phyloP scores from a whole-genome alignment of 2,329 filamentous ascomycete species.

The Mariannaea sp. region DNA sequence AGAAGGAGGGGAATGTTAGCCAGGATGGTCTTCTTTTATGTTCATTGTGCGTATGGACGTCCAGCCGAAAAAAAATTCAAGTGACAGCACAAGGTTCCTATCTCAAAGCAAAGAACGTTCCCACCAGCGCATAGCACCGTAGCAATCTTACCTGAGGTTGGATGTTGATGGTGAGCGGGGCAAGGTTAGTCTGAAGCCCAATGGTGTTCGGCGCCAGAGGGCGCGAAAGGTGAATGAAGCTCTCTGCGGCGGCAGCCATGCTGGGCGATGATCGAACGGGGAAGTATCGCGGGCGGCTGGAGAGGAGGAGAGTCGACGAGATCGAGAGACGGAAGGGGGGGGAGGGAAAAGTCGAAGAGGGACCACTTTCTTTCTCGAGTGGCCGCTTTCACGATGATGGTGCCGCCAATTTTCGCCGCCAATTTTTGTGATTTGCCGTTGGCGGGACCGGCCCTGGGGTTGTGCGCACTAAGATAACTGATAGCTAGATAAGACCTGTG shows the following conservation, averaged over 20 bases:
- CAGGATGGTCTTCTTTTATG: not conserved
- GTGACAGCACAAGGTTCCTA: constrained; percentile 8
- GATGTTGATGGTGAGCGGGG: constrained; percentile 91
- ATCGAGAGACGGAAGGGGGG: constrained; percentile 27
- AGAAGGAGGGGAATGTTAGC: constrained; percentile 19
- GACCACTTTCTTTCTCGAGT: constrained; percentile 32
- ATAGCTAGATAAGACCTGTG: constrained; percentile 47
- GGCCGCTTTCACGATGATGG: constrained; percentile 41
- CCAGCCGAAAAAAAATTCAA: not conserved
- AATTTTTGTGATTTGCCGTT: constrained; percentile 51
- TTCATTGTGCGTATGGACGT: not conserved
- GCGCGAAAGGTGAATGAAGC: constrained; percentile 92
- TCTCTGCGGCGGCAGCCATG: constrained; percentile 81
- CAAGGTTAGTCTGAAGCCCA: constrained; percentile 81
- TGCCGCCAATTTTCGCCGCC: constrained; percentile 45
- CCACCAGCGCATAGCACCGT: constrained; percentile 1
- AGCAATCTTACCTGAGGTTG: constrained; percentile 80
- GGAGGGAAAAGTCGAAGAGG: constrained; percentile 29
- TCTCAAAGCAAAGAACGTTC: not conserved
- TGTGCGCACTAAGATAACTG: constrained; percentile 60
- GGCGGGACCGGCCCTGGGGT: constrained; percentile 50
- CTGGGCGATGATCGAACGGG: constrained; percentile 51
- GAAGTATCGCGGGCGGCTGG: constrained; percentile 27
- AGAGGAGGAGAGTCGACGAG: constrained; percentile 9
- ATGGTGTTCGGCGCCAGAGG: constrained; percentile 83